A percentile compares a stretch with the other conserved stretches of the same genome.
phyloP scores from a whole-genome alignment of 1,139 yeast genomes.

The Suhomyces wounanorum region DNA sequence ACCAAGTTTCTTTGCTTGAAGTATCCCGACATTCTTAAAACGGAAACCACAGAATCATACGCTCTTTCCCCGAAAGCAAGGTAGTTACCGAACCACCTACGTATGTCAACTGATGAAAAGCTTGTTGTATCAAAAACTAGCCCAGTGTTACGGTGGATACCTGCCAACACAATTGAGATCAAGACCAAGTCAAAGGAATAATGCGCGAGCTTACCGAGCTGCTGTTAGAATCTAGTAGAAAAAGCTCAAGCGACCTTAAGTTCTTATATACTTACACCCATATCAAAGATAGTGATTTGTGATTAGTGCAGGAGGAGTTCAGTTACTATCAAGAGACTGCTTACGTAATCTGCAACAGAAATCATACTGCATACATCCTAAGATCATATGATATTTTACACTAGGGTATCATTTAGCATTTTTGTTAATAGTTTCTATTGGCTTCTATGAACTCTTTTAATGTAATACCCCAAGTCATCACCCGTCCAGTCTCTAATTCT shows the following conservation, averaged over 20 bases:
- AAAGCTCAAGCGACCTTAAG: background rate
- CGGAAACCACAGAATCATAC: conserved; percentile 46
- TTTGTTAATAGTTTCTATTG: too few relatives aligned
- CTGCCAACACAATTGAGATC: conserved; percentile 64
- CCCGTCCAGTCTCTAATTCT: conserved; percentile 64
- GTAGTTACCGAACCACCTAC: conserved; percentile 56
- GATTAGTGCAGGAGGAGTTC: background rate
- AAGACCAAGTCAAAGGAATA: conserved; percentile 60
- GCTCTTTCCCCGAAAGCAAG: conserved; percentile 56
- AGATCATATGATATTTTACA: too few relatives aligned
- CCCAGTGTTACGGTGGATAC: conserved; percentile 66
- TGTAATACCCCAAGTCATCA: conserved; percentile 45
- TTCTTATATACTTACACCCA: conserved; percentile 15
- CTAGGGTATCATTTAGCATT: too few relatives aligned
- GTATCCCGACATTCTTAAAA: conserved; percentile 44
- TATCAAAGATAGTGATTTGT: background rate
- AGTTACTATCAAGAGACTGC: background rate
- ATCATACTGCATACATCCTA: background rate
- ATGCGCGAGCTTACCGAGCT: conserved; percentile 58
- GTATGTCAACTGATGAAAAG: conserved; percentile 53
- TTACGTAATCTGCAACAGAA: background rate
- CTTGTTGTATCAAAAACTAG: conserved; percentile 48
- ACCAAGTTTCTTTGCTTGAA: conserved; percentile 46
- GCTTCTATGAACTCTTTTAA: conserved; percentile 43
- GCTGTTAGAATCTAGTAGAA: background rate